These are phyloP conservation scores for Collybia nuda DNA, from an alignment of 768 basidiomycete species.

Conservation along the genomic window DNA sequence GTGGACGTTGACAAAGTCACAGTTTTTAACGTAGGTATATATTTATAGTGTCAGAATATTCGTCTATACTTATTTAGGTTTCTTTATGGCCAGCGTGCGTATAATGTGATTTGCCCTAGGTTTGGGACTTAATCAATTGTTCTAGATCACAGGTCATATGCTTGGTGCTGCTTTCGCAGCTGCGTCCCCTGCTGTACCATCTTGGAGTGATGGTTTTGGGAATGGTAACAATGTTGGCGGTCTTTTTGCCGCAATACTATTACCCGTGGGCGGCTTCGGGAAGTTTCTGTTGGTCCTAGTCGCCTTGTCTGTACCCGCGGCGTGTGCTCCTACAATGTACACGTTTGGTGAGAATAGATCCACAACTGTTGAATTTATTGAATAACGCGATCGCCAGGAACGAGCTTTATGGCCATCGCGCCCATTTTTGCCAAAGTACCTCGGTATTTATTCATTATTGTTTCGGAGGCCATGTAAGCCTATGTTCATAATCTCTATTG, in stretches of 20 bases:
- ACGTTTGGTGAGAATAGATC: conserved; percentile 46
- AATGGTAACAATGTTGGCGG: conserved; percentile 59
- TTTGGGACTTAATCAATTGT: conserved; percentile 18
- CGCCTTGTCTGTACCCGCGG: conserved; percentile 71
- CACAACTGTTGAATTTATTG: background rate
- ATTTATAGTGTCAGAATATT: conserved; percentile 53
- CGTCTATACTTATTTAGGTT: conserved; percentile 62
- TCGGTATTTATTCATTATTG: conserved; percentile 64
- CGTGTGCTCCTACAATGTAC: conserved; percentile 79
- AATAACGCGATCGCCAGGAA: conserved; percentile 27
- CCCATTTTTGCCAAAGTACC: conserved; percentile 57
- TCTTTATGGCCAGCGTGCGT: conserved; percentile 60
- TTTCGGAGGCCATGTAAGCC: conserved; percentile 67
- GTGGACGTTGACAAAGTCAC: background rate
- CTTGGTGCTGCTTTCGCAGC: conserved; percentile 70
- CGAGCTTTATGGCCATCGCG: conserved; percentile 65
- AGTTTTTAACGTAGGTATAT: background rate
- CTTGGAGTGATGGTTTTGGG: conserved; percentile 57
- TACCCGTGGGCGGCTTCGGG: conserved; percentile 62
- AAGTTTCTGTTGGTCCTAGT: conserved; percentile 73
- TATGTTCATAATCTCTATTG: background rate
- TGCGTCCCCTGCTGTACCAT: conserved; percentile 51
- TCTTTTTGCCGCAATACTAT: conserved; percentile 59
- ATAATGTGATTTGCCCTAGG: background rate
- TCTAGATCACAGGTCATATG: conserved; percentile 41